These are phyloP conservation scores for Talaromyces sp. DNA, from an alignment of 2,329 filamentous ascomycete genomes.

Conservation along the genomic window DNA sequence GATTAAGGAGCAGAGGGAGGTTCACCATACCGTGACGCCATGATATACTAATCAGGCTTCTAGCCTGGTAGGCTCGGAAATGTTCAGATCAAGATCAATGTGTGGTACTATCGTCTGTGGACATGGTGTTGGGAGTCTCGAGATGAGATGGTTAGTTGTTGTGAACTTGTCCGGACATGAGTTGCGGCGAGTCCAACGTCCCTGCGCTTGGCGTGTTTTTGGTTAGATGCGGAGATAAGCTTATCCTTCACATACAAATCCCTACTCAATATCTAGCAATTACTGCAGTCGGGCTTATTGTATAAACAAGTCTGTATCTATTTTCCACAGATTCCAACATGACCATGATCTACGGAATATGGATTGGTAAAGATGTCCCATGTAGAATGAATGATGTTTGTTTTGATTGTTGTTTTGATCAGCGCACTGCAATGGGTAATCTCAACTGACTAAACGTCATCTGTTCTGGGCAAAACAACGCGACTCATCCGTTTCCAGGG, in stretches of 20 bases:
- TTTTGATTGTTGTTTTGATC: slow-evolving; percentile 3
- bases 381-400: not conserved
- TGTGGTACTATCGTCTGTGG: not conserved
- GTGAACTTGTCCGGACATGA: slow-evolving; percentile 32
- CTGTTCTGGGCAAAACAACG: not conserved
- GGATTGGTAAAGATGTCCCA: too few relatives aligned
- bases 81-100: not conserved
- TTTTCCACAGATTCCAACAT: too few relatives aligned
- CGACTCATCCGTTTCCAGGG: not conserved
- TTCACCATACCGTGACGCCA: slow-evolving; percentile 16
- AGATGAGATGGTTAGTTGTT: slow-evolving; percentile 24
- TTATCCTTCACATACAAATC: not conserved
- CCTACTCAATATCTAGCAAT: too few relatives aligned
- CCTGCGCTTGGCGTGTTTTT: slow-evolving; percentile 9
- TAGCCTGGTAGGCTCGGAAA: not conserved
- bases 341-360: too few relatives aligned
- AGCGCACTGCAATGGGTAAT: not conserved
- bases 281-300: too few relatives aligned
- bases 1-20: not conserved
- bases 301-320: too few relatives aligned
- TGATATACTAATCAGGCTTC: not conserved
- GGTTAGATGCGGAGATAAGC: slow-evolving; percentile 4
- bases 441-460: not conserved
- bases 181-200: slow-evolving; percentile 17
- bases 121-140: not conserved